A percentile compares a stretch with the other conserved stretches of the same genome.
Conservation (phyloP, 106 monocot species). For the Dactylorhiza incarnata region DNA sequence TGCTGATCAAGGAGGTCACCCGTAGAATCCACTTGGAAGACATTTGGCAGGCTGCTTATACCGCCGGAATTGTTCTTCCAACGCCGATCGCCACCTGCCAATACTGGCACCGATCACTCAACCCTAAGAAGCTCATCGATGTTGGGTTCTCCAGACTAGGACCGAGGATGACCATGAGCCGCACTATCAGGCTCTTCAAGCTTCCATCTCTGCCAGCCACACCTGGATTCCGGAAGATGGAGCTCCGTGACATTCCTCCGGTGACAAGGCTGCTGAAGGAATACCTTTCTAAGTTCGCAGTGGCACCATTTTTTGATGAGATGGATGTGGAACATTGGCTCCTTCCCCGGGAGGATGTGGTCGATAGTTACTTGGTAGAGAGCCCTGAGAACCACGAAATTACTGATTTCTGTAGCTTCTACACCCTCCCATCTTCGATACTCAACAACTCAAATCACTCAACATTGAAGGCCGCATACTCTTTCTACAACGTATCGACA, state of each 20-base stretch:
- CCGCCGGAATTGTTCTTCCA: slow-evolving; percentile 66
- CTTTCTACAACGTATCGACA: slow-evolving; percentile 63
- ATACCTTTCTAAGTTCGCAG: slow-evolving; percentile 45
- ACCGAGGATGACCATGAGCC: slow-evolving; percentile 73
- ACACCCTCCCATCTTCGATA: slow-evolving; percentile 56
- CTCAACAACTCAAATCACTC: slow-evolving; percentile 58
- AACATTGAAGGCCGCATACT: slow-evolving; percentile 68
- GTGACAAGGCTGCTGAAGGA: slow-evolving; percentile 61
- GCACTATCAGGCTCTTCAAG: slow-evolving; percentile 60
- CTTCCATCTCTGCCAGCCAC: slow-evolving; percentile 42
- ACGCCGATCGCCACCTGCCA: slow-evolving; percentile 61
- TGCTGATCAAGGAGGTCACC: slow-evolving; percentile 76
- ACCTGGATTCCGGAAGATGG: slow-evolving; percentile 71
- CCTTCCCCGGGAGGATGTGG: slow-evolving; percentile 55
- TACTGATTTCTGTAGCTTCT: slow-evolving; percentile 86
- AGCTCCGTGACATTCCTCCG: slow-evolving; percentile 58
- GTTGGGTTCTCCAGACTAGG: slow-evolving; percentile 68
- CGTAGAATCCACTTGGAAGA: slow-evolving; percentile 61
- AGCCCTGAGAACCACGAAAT: slow-evolving; percentile 56
- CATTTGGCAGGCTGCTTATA: slow-evolving; percentile 81
- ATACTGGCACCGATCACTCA: slow-evolving; percentile 79
- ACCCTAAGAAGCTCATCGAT: slow-evolving; percentile 79
- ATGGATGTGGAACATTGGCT: slow-evolving; percentile 79
- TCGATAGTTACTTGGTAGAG: slow-evolving; percentile 74
- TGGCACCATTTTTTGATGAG: slow-evolving; percentile 64